Base-by-base conservation (phyloP, 305 asterid genomes). In the Rubia balearica region DNA sequence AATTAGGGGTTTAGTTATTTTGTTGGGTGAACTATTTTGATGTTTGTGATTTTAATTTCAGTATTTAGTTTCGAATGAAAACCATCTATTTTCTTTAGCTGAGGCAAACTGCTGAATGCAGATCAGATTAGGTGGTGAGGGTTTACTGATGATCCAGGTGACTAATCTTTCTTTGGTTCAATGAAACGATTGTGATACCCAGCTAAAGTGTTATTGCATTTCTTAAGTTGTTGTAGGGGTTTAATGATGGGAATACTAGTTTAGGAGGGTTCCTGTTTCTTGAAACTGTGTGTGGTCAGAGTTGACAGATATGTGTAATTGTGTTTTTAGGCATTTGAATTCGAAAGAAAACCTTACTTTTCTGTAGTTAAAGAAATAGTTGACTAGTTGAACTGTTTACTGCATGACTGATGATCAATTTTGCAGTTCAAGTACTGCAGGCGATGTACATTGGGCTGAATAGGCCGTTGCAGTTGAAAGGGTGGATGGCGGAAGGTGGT, bases 351-450 rank as follows among this genome's bases (percentile, higher is more conserved):
- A 33, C 11, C 19, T 13, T 12, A 8, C 16, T 9, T 8, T 27
- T 60, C 36, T 33, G 36, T 33, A 33, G 36, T 33, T 3, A 33
- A 33, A 2, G 36, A 33, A 33, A 4, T 33, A 2, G 36, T 33
- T 33, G 36, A 33, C 36, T 3, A 33, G 36, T 27, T 11, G 16
- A 60, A 22, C 40, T 10, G 14, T 60, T 60, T 22, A 24, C 64
- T 10, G 36, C 12, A 8, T 12, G 42, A 40, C 3, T 61, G 9
- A 30, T 61, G 65, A 30, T 61, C 5, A 27, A 27, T 61, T 61
- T 82, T 90, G 46, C 90, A 92, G 98, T 74, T 62, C 85, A 84
- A 84, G 95, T 90, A 57, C 92, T 93, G 76, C 86, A 73, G 74
- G 85, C 83, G 24, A 76, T 93, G 77, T 93, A 89, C 81, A 71